These are phyloP conservation scores for Chlorella vulgaris DNA, from an alignment of 139 green algal genomes.

Conservation along the genomic window DNA sequence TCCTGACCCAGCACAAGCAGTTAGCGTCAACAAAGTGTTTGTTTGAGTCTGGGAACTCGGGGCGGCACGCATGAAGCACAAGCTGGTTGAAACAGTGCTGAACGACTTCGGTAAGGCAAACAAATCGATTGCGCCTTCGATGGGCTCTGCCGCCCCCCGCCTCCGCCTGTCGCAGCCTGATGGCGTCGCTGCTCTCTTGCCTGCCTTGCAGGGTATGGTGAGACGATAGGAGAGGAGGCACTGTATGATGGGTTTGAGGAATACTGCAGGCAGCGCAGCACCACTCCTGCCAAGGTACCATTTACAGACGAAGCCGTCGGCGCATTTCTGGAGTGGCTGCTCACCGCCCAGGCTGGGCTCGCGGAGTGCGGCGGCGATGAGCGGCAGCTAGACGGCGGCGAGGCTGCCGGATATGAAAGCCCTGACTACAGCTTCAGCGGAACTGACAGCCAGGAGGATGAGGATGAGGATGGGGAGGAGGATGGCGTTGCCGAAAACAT, in stretches of 20 bases:
- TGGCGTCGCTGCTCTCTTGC: no score
- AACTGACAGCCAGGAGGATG: neutral
- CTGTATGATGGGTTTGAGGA: constrained; percentile 37
- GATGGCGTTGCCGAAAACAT: neutral
- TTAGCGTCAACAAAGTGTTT: no score
- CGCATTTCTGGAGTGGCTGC: constrained; percentile 23
- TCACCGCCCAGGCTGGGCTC: neutral
- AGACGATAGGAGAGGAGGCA: constrained; percentile 29
- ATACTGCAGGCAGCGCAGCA: neutral
- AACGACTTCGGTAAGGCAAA: constrained; percentile 7
- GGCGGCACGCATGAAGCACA: neutral
- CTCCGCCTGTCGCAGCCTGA: no score
- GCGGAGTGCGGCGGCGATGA: neutral
- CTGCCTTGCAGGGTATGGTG: constrained; percentile 39
- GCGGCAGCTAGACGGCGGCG: neutral
- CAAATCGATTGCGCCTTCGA: no score
- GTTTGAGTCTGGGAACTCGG: no score
- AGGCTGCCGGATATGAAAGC: neutral
- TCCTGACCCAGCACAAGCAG: neutral
- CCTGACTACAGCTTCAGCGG: constrained; percentile 31
- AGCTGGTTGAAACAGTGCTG: neutral
- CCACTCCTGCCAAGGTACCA: neutral
- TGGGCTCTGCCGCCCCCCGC: no score
- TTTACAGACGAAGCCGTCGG: neutral
- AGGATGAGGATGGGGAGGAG: neutral